Evolutionary conservation across 2,329 filamentous ascomycete genomes (phyloP).

Genomic region (Alternaria arbusti): DNA sequence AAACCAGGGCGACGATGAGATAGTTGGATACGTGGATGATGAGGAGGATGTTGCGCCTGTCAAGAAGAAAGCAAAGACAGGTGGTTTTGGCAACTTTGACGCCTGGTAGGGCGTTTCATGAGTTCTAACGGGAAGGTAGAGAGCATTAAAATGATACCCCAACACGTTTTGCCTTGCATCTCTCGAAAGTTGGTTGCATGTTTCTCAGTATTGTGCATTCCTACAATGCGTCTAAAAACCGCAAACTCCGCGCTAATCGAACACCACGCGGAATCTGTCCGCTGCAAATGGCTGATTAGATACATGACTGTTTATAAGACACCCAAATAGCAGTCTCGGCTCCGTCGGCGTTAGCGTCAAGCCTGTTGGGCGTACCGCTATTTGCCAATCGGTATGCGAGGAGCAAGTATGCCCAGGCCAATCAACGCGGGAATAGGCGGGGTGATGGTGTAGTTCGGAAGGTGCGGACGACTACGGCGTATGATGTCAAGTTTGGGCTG

Average conservation of each 20-base stretch:
- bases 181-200: not conserved
- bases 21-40: constrained; percentile 67
- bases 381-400: not conserved
- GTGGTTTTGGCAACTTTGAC: constrained; percentile 94
- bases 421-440: not conserved
- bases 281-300: not conserved
- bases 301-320: not conserved
- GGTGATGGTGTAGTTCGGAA: not conserved
- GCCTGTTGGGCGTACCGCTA: not conserved
- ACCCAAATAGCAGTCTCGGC: not conserved
- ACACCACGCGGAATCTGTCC: not conserved
- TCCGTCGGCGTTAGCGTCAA: not conserved
- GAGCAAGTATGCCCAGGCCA: not conserved
- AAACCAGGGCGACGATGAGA: constrained; percentile 60
- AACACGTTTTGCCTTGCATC: not conserved
- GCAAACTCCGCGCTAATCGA: not conserved
- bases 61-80: constrained; percentile 79
- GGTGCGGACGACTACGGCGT: not conserved
- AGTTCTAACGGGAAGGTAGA: not conserved
- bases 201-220: not conserved
- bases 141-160: not conserved
- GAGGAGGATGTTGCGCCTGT: constrained; percentile 68
- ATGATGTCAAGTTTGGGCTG: not conserved
- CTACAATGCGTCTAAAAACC: not conserved
- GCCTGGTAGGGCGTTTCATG: constrained; percentile 66